Conservation (phyloP, 2,329 filamentous ascomycete species). For the Ophiostoma pallidulum region DNA sequence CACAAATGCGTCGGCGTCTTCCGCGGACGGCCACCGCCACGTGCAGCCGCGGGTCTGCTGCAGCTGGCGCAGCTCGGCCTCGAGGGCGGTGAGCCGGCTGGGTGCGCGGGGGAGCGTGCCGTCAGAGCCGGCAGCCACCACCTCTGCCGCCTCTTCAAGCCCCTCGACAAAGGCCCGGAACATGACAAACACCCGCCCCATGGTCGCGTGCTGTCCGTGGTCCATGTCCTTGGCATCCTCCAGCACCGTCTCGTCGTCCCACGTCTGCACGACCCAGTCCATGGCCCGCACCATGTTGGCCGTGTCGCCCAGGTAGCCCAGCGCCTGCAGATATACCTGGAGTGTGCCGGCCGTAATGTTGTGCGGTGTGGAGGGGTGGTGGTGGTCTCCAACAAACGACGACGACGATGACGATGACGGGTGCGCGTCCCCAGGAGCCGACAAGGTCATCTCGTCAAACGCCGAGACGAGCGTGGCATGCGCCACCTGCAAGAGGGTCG, state of each 20-base stretch:
- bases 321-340: constrained; percentile 52
- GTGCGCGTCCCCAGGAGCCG: constrained; percentile 6
- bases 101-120: too few species aligned
- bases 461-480: constrained; percentile 14
- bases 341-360: constrained; percentile 37
- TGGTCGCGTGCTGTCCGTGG: constrained; percentile 25
- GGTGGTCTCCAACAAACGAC: too few species aligned
- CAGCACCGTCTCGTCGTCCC: constrained; percentile 26
- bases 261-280: constrained; percentile 48
- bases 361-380: constrained; percentile 25
- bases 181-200: constrained; percentile 21
- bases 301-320: constrained; percentile 52
- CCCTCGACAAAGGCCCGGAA: constrained; percentile 41
- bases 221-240: constrained; percentile 29
- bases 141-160: constrained; percentile 23
- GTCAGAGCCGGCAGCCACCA: constrained; percentile 16
- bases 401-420: too few species aligned
- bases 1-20: constrained; percentile 24
- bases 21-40: constrained; percentile 31
- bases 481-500: constrained; percentile 10
- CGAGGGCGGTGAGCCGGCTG: too few species aligned
- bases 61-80: constrained; percentile 21
- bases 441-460: constrained; percentile 20
- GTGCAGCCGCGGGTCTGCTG: constrained; percentile 19
- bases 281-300: constrained; percentile 48